Evolutionary conservation across 2,329 filamentous ascomycete genomes (phyloP), one percentile per base, ranked within the genome.

Genomic region (Rosellinia necatrix): DNA sequence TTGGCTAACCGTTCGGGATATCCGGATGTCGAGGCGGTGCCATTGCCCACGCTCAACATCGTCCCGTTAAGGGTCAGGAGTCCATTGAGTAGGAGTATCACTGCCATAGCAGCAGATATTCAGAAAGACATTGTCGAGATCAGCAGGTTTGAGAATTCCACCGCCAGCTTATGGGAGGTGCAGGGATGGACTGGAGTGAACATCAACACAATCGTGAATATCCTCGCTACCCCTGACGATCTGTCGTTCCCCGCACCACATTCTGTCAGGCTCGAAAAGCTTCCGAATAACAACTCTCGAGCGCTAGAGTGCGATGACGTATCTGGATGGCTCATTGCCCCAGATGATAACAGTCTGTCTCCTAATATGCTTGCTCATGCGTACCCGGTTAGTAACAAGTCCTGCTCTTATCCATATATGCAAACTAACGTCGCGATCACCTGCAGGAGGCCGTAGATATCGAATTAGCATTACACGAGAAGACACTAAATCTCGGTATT

Each of bases 191-290:
- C 90, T 0, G 88, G 88, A 0, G 73, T 91, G 2, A 76, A 72
- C 50, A 71, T 96, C 1, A 82, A 89, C 63, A 85, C 82, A 0
- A 93, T 90, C 73, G 85, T 96, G 65, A 97, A 97, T 70, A 94
- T 96, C 62, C 72, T 96, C 15, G 84, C 78, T 48, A 38, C 13
- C 1, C 44, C 51, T 3, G 24, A 35, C 35, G 43, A 40, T 5
- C 5, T n/a, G 19, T 8, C 41, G 9, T n/a, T 30, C 6, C 1
- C 34, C 5, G 53, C 21, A 34, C 24, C 35, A 22, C 55, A 56
- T 3, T 30, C 46, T 6, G 34, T 53, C 37, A 46, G 47, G 6
- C 53, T 64, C 24, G 38, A 59, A 15, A 56, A 66, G 22, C 13
- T 56, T 8, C 1, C 42, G 5, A 30, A 42, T 15, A 1, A 50